Evolutionary conservation across 2,329 filamentous ascomycete species (phyloP), one percentile per base, ranked within the genome.

Genomic region (Fusarium lyarnte): DNA sequence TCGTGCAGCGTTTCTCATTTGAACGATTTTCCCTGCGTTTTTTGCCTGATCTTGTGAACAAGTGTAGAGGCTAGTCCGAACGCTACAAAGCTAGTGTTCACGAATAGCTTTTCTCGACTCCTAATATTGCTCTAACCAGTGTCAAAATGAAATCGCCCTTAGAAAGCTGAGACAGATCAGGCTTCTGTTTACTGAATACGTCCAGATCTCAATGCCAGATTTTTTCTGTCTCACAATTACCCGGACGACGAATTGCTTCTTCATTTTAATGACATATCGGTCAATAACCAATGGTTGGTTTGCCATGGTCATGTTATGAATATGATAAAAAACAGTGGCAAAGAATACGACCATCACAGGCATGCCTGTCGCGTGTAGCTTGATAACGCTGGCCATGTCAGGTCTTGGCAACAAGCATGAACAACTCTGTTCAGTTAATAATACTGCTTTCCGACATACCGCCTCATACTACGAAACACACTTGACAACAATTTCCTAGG

Each of bases 1-100:
- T 71, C 68, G 74, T 74, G 74, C 76, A 74, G 70, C 65, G 61
- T 61, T 71, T 68, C 49, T 67, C 60, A 68, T 72, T 76, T 72
- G 53, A 63, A 57, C 63, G 42, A 65, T 69, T 70, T 63, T 63
- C 36, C 52, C 58, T 69, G 65, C 36, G 31, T 54, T 63, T 62
- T 63, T 75, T 73, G 62, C 71, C 58, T 74, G 63, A 74, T 68
- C 62, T 63, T 74, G 58, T 73, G 65, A 76, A 65, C 66, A 70
- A 47, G 27, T 61, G 43, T 41, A 63, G 49, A 51, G 39, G 57
- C 73, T 77, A 77, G 76, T 67, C 57, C 58, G 51, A 23, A 72
- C 73, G 62, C 70, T 73, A 75, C 68, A 47, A 47, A 29, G 57
- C 53, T 58, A 58, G 60, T 62, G 43, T 63, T 69, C 39, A 55